These are phyloP conservation scores for Pleurozium schreberi DNA, from an alignment of 225 moss, liverwort and hornwort species.

Conservation along the genomic window DNA sequence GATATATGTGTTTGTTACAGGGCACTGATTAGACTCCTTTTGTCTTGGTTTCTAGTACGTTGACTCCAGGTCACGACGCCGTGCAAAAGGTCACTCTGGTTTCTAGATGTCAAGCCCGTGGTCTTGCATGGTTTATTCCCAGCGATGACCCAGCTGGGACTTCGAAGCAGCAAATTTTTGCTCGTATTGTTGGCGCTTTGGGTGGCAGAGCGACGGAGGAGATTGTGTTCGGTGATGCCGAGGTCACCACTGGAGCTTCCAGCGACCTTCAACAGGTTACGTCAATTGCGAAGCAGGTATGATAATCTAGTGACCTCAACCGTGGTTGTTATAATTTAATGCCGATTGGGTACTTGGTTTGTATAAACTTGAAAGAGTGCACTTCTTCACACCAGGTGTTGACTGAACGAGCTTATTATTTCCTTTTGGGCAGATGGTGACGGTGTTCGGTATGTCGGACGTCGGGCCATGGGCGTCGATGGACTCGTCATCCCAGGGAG, in stretches of 20 bases:
- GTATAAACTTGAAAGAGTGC: neutral
- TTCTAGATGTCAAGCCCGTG: constrained; percentile 78
- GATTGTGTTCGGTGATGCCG: constrained; percentile 70
- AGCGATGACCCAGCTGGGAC: constrained; percentile 76
- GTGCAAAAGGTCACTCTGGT: constrained; percentile 85
- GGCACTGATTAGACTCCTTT: neutral
- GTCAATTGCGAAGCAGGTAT: constrained; percentile 90
- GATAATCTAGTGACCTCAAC: neutral
- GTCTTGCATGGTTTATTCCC: constrained; percentile 89
- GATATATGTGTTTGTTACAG: neutral
- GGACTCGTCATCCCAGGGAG: constrained; percentile 89
- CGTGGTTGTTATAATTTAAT: neutral
- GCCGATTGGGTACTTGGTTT: neutral
- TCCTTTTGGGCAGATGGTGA: constrained; percentile 58
- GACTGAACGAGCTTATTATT: neutral
- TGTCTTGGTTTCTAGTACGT: constrained; percentile 28
- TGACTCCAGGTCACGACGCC: constrained; percentile 84
- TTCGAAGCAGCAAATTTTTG: constrained; percentile 86
- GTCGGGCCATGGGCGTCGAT: constrained; percentile 94
- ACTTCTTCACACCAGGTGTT: neutral
- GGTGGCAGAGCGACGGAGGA: constrained; percentile 90
- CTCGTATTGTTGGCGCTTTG: constrained; percentile 77
- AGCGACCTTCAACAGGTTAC: constrained; percentile 86
- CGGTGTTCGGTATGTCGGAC: constrained; percentile 95
- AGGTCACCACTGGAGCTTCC: constrained; percentile 78